Percentiles rank a stretch among this genome's conserved stretches.
These are phyloP conservation scores for Melaleuca quinquenervia DNA, from an alignment of 345 rosid genomes.

Conservation along the genomic window DNA sequence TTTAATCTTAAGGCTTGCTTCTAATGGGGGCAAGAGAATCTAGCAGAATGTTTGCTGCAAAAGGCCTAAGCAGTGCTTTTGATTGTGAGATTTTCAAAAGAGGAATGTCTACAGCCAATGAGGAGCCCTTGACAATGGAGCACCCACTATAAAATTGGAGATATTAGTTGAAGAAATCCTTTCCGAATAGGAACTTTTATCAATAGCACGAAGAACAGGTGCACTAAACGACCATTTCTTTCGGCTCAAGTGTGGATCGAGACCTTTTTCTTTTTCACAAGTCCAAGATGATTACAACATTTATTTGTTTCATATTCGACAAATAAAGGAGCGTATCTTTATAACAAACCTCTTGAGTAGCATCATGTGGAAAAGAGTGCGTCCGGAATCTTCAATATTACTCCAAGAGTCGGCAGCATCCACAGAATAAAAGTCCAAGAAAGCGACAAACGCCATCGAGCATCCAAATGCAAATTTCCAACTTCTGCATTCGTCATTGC, in stretches of 20 bases:
- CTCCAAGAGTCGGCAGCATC: slow-evolving; percentile 5
- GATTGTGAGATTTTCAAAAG: slow-evolving; percentile 4
- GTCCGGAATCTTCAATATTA: slow-evolving; percentile 3
- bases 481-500: slow-evolving; percentile 2
- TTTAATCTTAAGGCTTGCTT: neutral
- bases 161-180: slow-evolving; percentile 16
- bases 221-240: slow-evolving; percentile 36
- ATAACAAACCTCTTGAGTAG: slow-evolving; percentile 10
- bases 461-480: neutral
- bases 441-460: neutral
- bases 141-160: slow-evolving; percentile 8
- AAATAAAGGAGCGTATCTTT: slow-evolving; percentile 1
- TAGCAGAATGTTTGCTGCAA: neutral
- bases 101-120: slow-evolving; percentile 3
- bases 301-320: slow-evolving; percentile 8
- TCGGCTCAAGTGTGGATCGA: slow-evolving; percentile 34
- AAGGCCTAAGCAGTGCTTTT: neutral
- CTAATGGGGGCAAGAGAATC: slow-evolving; percentile 1
- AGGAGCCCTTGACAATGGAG: slow-evolving; percentile 2
- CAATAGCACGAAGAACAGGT: slow-evolving; percentile 19
- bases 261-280: slow-evolving; percentile 9
- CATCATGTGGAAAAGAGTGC: slow-evolving; percentile 4
- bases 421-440: neutral
- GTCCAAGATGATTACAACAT: slow-evolving; percentile 18
- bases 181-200: slow-evolving; percentile 9